phyloP scores from a whole-genome alignment of 2,329 filamentous ascomycete genomes.

The Aspergillus candidus region DNA sequence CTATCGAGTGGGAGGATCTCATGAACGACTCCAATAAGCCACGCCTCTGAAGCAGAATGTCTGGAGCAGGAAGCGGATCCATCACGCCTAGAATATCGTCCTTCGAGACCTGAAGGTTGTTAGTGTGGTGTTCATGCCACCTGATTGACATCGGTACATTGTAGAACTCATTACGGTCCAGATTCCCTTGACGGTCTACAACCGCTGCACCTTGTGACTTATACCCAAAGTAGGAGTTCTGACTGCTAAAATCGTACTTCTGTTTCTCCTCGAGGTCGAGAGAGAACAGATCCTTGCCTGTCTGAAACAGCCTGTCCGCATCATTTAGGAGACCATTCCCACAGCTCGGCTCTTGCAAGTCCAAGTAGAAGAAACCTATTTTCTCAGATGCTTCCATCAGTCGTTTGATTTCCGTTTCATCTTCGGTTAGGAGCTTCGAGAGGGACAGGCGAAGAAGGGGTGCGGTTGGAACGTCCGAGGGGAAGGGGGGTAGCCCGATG shows the following conservation, averaged over 20 bases:
- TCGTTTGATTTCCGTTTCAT: constrained; percentile 29
- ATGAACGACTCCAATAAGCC: constrained; percentile 41
- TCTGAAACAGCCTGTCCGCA: constrained; percentile 42
- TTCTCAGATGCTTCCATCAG: constrained; percentile 40
- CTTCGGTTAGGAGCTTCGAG: constrained; percentile 30
- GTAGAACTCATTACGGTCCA: constrained; percentile 51
- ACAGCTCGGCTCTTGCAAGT: constrained; percentile 35
- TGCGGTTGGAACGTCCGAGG: constrained; percentile 37
- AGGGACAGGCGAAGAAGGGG: constrained; percentile 41
- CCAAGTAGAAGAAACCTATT: constrained; percentile 54
- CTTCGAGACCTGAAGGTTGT: constrained; percentile 40
- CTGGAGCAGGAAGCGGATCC: constrained; percentile 38
- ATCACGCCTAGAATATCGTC: constrained; percentile 45
- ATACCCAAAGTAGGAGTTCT: constrained; percentile 51
- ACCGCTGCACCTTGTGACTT: constrained; percentile 44
- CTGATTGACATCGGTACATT: constrained; percentile 34
- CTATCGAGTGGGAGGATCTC: constrained; percentile 39
- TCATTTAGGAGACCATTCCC: constrained; percentile 39
- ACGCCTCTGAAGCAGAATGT: constrained; percentile 34
- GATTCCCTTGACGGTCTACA: constrained; percentile 44
- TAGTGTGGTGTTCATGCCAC: background rate
- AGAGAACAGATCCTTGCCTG: constrained; percentile 44
- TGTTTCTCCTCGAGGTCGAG: constrained; percentile 47
- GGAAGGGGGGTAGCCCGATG: constrained; percentile 35
- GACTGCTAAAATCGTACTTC: constrained; percentile 48